Evolutionary conservation across 2,329 filamentous ascomycete genomes (phyloP).

Genomic region (Cordyceps farinosa): DNA sequence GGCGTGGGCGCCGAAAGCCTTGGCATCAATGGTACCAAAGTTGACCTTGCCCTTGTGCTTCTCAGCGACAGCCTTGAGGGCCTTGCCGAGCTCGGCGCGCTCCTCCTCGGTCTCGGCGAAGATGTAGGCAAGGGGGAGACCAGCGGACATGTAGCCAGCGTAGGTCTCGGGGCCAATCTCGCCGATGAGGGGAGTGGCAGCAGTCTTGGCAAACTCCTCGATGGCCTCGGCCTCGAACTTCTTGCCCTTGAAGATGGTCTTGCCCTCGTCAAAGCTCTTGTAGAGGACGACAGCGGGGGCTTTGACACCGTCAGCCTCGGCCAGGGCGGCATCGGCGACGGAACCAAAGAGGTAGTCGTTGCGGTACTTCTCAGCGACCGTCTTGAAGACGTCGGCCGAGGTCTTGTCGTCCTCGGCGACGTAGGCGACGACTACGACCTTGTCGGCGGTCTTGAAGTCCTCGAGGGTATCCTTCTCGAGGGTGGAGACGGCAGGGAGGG

Average conservation of each 20-base stretch:
- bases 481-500: conserved; percentile 82
- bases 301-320: conserved; percentile 85
- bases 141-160: conserved; percentile 86
- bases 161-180: conserved; percentile 98
- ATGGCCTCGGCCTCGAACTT: conserved; percentile 80
- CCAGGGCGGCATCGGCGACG: conserved; percentile 76
- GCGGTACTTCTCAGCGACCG: conserved; percentile 70
- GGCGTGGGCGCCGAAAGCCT: conserved; percentile 89
- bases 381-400: conserved; percentile 79
- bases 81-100: conserved; percentile 71
- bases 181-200: conserved; percentile 85
- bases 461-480: conserved; percentile 79
- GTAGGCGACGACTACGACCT: conserved; percentile 91
- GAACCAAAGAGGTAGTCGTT: conserved; percentile 92
- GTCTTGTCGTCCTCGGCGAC: conserved; percentile 76
- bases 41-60: conserved; percentile 93
- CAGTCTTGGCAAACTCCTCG: conserved; percentile 75
- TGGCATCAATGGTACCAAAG: conserved; percentile 96
- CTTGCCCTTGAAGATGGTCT: conserved; percentile 70
- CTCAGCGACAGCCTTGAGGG: conserved; percentile 82
- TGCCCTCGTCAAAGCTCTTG: conserved; percentile 97
- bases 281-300: conserved; percentile 87
- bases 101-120: conserved; percentile 91
- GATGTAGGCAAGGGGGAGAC: conserved; percentile 93
- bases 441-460: conserved; percentile 97